Conservation (phyloP, 768 basidiomycete species). For the Termitomyces sp. region DNA sequence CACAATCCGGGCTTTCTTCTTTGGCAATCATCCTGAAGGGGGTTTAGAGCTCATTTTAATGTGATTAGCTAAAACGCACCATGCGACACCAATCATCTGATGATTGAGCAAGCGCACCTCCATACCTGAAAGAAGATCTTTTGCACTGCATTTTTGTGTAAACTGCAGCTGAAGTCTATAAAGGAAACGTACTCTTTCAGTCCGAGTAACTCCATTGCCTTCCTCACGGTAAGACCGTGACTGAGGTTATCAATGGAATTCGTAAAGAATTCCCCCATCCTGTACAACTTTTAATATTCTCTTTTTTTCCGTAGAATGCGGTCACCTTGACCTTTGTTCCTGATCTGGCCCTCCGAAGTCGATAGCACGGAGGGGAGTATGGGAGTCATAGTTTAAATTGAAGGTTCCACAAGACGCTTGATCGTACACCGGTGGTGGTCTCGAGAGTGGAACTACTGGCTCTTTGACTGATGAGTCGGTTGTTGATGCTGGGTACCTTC, state of each 20-base stretch:
- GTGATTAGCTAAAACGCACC: slow-evolving; percentile 30
- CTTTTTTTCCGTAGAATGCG: background rate
- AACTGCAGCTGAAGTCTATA: background rate
- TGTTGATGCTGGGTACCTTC: background rate
- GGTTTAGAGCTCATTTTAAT: background rate
- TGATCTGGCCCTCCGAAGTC: slow-evolving; percentile 60
- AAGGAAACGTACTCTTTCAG: slow-evolving; percentile 35
- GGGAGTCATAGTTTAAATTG: slow-evolving; percentile 41
- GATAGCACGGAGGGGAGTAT: slow-evolving; percentile 41
- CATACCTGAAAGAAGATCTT: slow-evolving; percentile 60
- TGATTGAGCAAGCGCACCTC: slow-evolving; percentile 68
- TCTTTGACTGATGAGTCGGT: background rate
- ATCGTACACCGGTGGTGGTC: background rate
- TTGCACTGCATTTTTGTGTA: slow-evolving; percentile 26
- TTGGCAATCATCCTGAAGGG: slow-evolving; percentile 60
- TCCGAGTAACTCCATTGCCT: slow-evolving; percentile 47
- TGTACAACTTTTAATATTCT: slow-evolving; percentile 16
- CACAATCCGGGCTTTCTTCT: slow-evolving; percentile 44
- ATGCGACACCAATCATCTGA: slow-evolving; percentile 72
- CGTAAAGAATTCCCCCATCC: slow-evolving; percentile 60
- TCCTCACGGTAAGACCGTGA: slow-evolving; percentile 45
- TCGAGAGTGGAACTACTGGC: background rate
- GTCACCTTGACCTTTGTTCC: slow-evolving; percentile 32
- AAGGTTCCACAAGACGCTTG: slow-evolving; percentile 26
- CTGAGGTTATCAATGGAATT: slow-evolving; percentile 51